phyloP scores from a whole-genome alignment of 2,329 filamentous ascomycete genomes.

The Calonectria pteridis region DNA sequence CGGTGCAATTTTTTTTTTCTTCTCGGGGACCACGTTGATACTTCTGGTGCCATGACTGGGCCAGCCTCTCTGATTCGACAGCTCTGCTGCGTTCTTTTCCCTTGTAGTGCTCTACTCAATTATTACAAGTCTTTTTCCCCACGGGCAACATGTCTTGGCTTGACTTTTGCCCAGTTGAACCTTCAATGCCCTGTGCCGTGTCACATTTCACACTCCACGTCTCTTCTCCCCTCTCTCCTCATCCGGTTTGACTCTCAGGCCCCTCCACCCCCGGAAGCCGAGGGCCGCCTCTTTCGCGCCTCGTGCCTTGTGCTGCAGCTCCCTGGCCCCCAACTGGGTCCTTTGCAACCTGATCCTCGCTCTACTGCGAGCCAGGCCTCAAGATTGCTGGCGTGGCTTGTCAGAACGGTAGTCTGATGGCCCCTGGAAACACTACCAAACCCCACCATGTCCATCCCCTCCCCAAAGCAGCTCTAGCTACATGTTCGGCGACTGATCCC shows the following conservation, averaged over 20 bases:
- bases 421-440: neutral
- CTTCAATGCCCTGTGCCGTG: conserved; percentile 17
- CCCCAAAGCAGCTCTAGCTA: neutral
- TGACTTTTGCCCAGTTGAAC: neutral
- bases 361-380: neutral
- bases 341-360: neutral
- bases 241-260: neutral
- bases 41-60: conserved; percentile 42
- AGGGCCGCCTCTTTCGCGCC: conserved; percentile 20
- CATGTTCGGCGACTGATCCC: neutral
- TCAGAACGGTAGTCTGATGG: conserved; percentile 13
- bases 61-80: conserved; percentile 6
- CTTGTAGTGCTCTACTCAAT: neutral
- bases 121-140: neutral
- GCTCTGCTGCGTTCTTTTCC: conserved; percentile 3
- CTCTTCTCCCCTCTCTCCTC: conserved; percentile 30
- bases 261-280: conserved; percentile 38
- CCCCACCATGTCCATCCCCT: neutral
- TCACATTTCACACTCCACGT: conserved; percentile 4
- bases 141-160: neutral
- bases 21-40: conserved; percentile 40
- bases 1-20: conserved; percentile 17
- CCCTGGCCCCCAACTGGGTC: conserved; percentile 1
- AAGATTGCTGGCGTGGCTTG: conserved; percentile 11
- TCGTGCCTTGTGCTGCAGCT: neutral